phyloP scores from a whole-genome alignment of 768 basidiomycete genomes.

The Leucocoprinus birnbaumii region DNA sequence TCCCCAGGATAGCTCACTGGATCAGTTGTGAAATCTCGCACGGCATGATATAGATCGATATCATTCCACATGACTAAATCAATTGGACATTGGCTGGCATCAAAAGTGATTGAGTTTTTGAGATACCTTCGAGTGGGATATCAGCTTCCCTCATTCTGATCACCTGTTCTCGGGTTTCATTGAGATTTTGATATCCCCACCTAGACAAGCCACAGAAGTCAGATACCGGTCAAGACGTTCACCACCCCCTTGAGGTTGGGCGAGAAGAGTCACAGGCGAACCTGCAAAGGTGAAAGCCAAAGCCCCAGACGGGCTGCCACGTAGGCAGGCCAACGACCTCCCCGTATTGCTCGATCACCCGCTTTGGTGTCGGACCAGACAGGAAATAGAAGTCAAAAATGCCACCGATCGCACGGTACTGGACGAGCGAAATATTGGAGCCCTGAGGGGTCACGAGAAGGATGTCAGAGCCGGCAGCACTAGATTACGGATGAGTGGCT shows the following conservation, averaged over 20 bases:
- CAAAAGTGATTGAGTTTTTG: conserved; percentile 8
- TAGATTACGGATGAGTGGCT: conserved; percentile 20
- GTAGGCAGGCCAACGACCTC: conserved; percentile 63
- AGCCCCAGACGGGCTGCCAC: conserved; percentile 73
- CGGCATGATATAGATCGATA: conserved; percentile 69
- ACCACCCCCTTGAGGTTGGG: too few species aligned
- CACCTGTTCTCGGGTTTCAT: conserved; percentile 54
- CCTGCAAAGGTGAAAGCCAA: conserved; percentile 77
- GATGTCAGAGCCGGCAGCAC: conserved; percentile 69
- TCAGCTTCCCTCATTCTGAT: conserved; percentile 56
- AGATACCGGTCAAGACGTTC: too few species aligned
- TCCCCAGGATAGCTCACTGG: conserved; percentile 58
- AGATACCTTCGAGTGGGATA: conserved; percentile 72
- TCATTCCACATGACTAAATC: conserved; percentile 73
- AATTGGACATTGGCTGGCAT: conserved; percentile 2
- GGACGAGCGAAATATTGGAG: conserved; percentile 56
- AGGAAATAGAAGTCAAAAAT: conserved; percentile 80
- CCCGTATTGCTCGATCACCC: conserved; percentile 73
- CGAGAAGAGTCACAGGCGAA: conserved; percentile 21
- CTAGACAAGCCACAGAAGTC: conserved; percentile 19
- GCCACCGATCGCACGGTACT: conserved; percentile 76
- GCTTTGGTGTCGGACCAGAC: conserved; percentile 52
- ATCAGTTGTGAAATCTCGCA: conserved; percentile 68
- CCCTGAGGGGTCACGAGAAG: conserved; percentile 57
- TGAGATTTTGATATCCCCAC: conserved; percentile 45